Evolutionary conservation across 2,329 filamentous ascomycete genomes (phyloP), one percentile per base, ranked within the genome.

Genomic region (Colletotrichum agaves): DNA sequence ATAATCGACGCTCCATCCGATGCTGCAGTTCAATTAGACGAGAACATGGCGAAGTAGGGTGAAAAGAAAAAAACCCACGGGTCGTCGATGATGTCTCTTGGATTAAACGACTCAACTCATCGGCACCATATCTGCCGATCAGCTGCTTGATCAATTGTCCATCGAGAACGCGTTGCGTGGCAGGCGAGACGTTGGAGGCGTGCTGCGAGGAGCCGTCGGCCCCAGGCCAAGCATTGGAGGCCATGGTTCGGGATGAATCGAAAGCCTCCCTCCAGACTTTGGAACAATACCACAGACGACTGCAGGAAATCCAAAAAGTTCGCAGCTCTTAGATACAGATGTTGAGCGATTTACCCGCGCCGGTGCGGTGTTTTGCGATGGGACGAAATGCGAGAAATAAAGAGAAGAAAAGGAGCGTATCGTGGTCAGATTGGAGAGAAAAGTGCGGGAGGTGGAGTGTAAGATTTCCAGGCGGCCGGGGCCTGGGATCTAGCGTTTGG

Each of bases 131-230:
- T 50, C 74, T 74, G 59, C 69, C 71, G 72, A 78, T 73, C 8
- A 78, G 74, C 71, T 79, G 77, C 35, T 77, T 75, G 37, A 78
- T 75, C 56, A 78, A 71, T 60, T 79, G 77, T 11, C 75, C 76
- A 63, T 78, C 77, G 41, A 78, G 73, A 15, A 61, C 67, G 17
- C 55, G 39, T 7, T 71, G 63, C n/a, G 63, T 69, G 58, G 35
- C 35, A 37, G 72, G 72, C 46, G 64, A 64, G 53, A 64, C 52
- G 35, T 67, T 53, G 17, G 37, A 10, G 3, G 63, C 52, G 17
- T 46, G 63, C 63, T 76, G 73, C 39, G 76, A 73, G 69, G 73
- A 68, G 70, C 72, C 75, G 61, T 78, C 77, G 56, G 67, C 68
- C 56, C 76, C 75, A 67, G 75, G 71, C 76, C 74, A 76, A 64